Evolutionary conservation across 2,329 filamentous ascomycete species (phyloP), one percentile per base, ranked within the genome.

Genomic region (Escovopsis sp.): DNA sequence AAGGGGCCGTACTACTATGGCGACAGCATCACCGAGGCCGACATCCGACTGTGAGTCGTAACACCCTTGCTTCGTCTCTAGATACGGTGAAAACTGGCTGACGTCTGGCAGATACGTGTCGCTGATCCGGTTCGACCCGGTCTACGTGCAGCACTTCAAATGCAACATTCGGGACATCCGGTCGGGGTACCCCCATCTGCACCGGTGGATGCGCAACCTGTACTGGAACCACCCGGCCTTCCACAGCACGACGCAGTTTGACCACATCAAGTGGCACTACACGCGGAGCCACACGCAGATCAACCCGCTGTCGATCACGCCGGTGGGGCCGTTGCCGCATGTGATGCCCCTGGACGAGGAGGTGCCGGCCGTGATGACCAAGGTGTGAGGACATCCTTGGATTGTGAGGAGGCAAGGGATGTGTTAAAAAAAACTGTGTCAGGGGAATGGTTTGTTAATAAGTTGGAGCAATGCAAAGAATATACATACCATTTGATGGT

Each of bases 241-340:
- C 65, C 67, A 68, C 48, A 75, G 83, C 41, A 91, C 87, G 47
- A 94, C 88, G 19, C 75, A 95, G 61, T 94, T 94, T 59, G 76
- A 93, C 60, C 91, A 98, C 65, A 96, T 96, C 67, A 95, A 94
- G 75, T 82, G 68, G 60, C 77, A 80, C 59, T 77, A 75, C 58
- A 76, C 74, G 46, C 66, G 69, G 52, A 77, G 71, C 50, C 73
- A 78, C 54, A 69, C 68, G 9, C 72, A 82, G 64, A 80, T 82
- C 57, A 82, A 82, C 61, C 78, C 77, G 12, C 61, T 67, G 40
- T 67, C 70, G 34, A 94, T 98, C 56, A 89, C 86, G 23, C 88
- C 89, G 1, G 57, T 94, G 12, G 89, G 89, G 0, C 89, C 91
- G 5, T 53, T 86, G 55, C 88, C 88, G 34, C 73, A 93, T 64